Conservation (phyloP, 2,329 filamentous ascomycete species). For the Paracorniculantispora psalliotae region DNA sequence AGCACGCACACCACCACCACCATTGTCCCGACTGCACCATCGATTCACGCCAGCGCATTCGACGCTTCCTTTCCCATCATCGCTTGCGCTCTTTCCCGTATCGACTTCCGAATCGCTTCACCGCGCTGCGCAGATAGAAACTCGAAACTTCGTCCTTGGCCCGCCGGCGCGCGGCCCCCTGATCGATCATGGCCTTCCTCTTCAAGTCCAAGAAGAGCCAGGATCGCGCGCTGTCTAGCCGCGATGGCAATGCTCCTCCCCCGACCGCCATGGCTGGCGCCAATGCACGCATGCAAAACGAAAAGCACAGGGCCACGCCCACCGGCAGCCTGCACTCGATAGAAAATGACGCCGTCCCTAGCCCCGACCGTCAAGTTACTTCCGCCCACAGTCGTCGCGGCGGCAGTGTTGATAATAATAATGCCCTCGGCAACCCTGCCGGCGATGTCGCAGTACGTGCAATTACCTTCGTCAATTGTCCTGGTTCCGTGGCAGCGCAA, state of each 20-base stretch:
- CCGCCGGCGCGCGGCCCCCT: constrained; percentile 34
- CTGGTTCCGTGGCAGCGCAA: background rate
- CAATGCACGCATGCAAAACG: constrained; percentile 42
- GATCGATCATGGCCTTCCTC: constrained; percentile 67
- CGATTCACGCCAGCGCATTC: background rate
- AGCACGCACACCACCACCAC: background rate
- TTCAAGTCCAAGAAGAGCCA: constrained; percentile 79
- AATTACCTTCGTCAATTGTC: background rate
- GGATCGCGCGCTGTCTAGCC: constrained; percentile 53
- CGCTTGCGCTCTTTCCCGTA: background rate
- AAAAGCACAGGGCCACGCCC: constrained; percentile 65
- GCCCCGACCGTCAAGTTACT: constrained; percentile 46
- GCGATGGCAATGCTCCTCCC: constrained; percentile 46
- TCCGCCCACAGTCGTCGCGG: constrained; percentile 54
- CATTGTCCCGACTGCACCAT: background rate
- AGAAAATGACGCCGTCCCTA: constrained; percentile 51
- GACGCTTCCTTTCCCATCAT: background rate
- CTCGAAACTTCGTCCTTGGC: constrained; percentile 12
- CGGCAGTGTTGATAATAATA: constrained; percentile 43
- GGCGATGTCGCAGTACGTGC: constrained; percentile 39
- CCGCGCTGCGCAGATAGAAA: constrained; percentile 21
- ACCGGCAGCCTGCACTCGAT: constrained; percentile 75
- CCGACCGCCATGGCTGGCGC: constrained; percentile 46
- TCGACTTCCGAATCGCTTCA: constrained; percentile 8
- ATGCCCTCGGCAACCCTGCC: constrained; percentile 27